Percentiles rank a stretch among this genome's conserved stretches.
phyloP scores from a whole-genome alignment of 2,329 filamentous ascomycete genomes.

The Pseudocercospora vitis region DNA sequence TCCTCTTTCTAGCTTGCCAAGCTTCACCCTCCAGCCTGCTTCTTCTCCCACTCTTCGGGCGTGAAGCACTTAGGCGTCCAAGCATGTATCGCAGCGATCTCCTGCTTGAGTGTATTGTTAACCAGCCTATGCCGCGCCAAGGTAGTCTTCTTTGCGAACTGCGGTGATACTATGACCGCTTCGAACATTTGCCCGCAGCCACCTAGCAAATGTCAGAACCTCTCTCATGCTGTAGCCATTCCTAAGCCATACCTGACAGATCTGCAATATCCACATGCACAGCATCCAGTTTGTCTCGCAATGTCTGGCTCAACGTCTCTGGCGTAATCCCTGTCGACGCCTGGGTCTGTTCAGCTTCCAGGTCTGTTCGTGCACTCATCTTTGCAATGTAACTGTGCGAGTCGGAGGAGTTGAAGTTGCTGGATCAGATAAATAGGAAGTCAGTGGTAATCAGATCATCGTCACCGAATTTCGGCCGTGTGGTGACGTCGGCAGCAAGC shows the following conservation, averaged over 20 bases:
- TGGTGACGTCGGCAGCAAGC: slow-evolving; percentile 1
- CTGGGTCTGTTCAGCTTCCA: slow-evolving; percentile 53
- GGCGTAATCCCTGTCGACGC: slow-evolving; percentile 64
- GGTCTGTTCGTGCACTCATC: slow-evolving; percentile 48
- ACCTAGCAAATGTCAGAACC: slow-evolving; percentile 45
- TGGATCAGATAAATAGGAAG: slow-evolving; percentile 5
- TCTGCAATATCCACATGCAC: slow-evolving; percentile 84
- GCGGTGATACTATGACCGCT: slow-evolving; percentile 62
- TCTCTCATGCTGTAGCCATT: not conserved
- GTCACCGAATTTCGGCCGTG: not conserved
- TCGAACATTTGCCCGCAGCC: slow-evolving; percentile 71
- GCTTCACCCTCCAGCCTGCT: slow-evolving; percentile 44
- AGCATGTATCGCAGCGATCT: slow-evolving; percentile 88
- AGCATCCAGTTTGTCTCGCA: slow-evolving; percentile 70
- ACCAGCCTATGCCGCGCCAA: slow-evolving; percentile 84
- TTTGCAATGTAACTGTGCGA: not conserved
- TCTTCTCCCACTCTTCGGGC: slow-evolving; percentile 80
- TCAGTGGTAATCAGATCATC: not conserved
- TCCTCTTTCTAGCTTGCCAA: no score
- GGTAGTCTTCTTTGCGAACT: slow-evolving; percentile 59
- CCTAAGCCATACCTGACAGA: slow-evolving; percentile 67
- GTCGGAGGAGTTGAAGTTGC: not conserved
- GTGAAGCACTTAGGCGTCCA: slow-evolving; percentile 96
- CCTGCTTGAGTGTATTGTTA: slow-evolving; percentile 77
- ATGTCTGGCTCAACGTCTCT: slow-evolving; percentile 65